phyloP scores from a whole-genome alignment of 805 yeast genomes.

The Priceomyces fermenticarens region DNA sequence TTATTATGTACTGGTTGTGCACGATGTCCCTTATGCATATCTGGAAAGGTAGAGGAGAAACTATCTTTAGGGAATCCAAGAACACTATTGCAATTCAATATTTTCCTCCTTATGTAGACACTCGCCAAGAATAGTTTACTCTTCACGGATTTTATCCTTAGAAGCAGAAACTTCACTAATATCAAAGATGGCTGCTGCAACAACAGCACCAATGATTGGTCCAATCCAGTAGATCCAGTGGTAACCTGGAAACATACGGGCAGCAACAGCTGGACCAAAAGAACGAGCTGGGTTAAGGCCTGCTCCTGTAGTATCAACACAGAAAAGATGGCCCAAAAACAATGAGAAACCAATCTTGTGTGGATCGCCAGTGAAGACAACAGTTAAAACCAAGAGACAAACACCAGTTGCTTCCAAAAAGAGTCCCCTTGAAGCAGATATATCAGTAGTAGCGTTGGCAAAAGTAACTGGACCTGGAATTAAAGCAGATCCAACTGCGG shows the following conservation, averaged over 20 bases:
- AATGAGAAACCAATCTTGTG: constrained; percentile 78
- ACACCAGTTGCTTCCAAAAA: constrained; percentile 84
- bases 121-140: too few relatives aligned
- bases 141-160: not conserved
- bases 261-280: constrained; percentile 79
- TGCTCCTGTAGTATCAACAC: constrained; percentile 85
- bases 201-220: constrained; percentile 66
- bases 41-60: too few relatives aligned
- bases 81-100: too few relatives aligned
- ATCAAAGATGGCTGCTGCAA: constrained; percentile 38
- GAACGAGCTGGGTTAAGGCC: constrained; percentile 91
- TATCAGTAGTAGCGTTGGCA: constrained; percentile 69
- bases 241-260: constrained; percentile 69
- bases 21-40: too few relatives aligned
- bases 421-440: constrained; percentile 70
- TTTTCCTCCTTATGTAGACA: too few relatives aligned
- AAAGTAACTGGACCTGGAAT: constrained; percentile 77
- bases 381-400: constrained; percentile 68
- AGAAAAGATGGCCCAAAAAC: constrained; percentile 76
- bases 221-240: constrained; percentile 96
- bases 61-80: too few relatives aligned
- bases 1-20: too few relatives aligned
- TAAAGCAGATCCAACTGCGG: constrained; percentile 82
- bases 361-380: constrained; percentile 85
- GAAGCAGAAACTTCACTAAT: not conserved